phyloP scores from a whole-genome alignment of 768 basidiomycete species.

The Chalciporus chontae region DNA sequence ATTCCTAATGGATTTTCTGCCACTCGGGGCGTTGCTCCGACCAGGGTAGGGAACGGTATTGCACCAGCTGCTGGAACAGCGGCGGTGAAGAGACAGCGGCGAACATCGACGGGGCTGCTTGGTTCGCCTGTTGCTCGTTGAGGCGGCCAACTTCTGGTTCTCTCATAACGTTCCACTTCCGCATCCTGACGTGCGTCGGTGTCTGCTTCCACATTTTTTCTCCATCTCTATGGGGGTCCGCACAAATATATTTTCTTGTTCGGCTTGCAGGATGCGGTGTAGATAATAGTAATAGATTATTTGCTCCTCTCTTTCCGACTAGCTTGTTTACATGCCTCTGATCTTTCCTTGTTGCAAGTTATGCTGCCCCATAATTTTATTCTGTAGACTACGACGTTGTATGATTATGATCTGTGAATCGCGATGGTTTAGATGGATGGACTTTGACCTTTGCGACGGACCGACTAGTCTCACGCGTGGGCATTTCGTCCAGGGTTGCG shows the following conservation, averaged over 20 bases:
- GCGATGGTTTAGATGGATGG: background rate
- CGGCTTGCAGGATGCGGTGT: conserved; percentile 31
- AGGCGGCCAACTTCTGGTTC: conserved; percentile 20
- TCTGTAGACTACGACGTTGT: conserved; percentile 30
- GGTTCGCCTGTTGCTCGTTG: conserved; percentile 34
- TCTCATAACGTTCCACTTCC: conserved; percentile 2
- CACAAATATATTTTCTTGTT: conserved; percentile 32
- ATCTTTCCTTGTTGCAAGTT: conserved; percentile 15
- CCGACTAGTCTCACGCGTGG: conserved; percentile 9
- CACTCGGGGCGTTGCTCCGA: conserved; percentile 36
- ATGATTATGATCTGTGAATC: conserved; percentile 8
- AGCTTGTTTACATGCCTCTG: conserved; percentile 19
- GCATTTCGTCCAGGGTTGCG: conserved; percentile 22
- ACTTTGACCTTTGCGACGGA: background rate
- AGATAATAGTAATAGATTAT: conserved; percentile 38
- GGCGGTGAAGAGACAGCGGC: conserved; percentile 77
- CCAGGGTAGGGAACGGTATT: conserved; percentile 20
- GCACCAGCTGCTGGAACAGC: conserved; percentile 20
- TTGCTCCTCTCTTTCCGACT: conserved; percentile 13
- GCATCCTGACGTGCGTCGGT: conserved; percentile 11
- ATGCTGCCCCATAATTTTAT: conserved; percentile 33
- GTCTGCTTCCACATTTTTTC: background rate
- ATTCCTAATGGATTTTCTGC: conserved; percentile 45
- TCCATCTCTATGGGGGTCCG: conserved; percentile 16
- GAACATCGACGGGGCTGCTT: conserved; percentile 62